phyloP scores from a whole-genome alignment of 768 basidiomycete species.

The Panaeolus papilionaceus region DNA sequence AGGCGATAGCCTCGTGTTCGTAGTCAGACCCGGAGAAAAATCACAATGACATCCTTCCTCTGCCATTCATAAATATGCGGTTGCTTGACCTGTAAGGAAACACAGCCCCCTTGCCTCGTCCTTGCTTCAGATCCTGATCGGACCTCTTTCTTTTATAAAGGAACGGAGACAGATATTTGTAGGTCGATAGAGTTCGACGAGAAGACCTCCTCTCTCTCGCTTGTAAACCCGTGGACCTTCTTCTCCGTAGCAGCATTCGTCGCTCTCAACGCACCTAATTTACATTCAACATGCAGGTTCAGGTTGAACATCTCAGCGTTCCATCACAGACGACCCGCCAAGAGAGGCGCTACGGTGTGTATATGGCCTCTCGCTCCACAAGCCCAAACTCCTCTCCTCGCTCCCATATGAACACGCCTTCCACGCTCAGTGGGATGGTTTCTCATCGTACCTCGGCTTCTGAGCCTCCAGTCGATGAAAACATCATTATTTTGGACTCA shows the following conservation, averaged over 20 bases:
- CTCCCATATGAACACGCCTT: neutral
- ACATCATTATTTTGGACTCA: neutral
- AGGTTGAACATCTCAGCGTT: slow-evolving; percentile 1
- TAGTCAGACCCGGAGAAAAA: neutral
- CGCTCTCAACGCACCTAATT: neutral
- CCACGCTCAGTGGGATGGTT: slow-evolving; percentile 2
- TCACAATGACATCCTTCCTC: slow-evolving; percentile 9
- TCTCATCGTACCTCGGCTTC: neutral
- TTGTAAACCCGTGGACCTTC: neutral
- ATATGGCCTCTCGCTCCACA: neutral
- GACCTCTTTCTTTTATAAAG: neutral
- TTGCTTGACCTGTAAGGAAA: neutral
- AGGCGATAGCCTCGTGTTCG: slow-evolving; percentile 12
- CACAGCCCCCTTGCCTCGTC: slow-evolving; percentile 1
- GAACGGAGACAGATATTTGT: neutral
- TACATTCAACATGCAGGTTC: slow-evolving; percentile 11
- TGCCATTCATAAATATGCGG: neutral
- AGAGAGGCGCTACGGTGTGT: slow-evolving; percentile 10
- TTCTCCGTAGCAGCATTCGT: neutral
- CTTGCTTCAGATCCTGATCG: slow-evolving; percentile 11
- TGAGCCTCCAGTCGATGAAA: neutral
- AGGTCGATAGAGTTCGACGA: slow-evolving; percentile 1
- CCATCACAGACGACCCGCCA: neutral
- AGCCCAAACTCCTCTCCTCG: neutral
- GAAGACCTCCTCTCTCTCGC: neutral